Evolutionary conservation across 2,329 filamentous ascomycete genomes (phyloP), one percentile per base, ranked within the genome.

Genomic region (Xylariaceae sp.): DNA sequence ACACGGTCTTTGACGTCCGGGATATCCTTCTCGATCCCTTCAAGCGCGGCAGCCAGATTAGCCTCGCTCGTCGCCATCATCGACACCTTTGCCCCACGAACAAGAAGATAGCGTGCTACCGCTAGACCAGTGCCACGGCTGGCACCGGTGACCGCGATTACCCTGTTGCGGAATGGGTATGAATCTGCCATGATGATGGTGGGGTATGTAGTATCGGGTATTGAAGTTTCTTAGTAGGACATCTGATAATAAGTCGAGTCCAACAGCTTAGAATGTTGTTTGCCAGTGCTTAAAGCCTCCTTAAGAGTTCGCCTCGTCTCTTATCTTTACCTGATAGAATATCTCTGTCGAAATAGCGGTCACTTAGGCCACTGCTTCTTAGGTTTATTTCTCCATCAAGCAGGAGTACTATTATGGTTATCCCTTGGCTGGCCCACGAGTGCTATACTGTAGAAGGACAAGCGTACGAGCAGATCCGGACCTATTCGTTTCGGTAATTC

Each of bases 11-110:
- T 37, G 32, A 37, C 32, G 32, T 37, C 32, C 14, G 32, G 60
- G 61, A 70, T 61, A 10, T 68, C 65, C 12, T 55, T 52, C 48
- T 67, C 60, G 18, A 72, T 62, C 3, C 59, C 60, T 16, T 57
- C 60, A 9, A 67, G n/a, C 0, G 68, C 67, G 14, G 63, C 60
- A 20, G 62, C 64, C 10, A 72, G 42, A 20, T 71, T 70, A 12
- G 63, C 61, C 20, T 61, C 60, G 1, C 63, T 66, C 2, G 67
- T 68, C 7, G 65, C 63, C 18, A 61, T 65, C 60, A 69, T 69
- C 20, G 70, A 72, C 3, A 72, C 66, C 43, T 58, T 67, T 44
- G 68, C 70, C 2, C 70, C 68, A 14, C 69, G 57, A 21, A 50
- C 45, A n/a, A 60, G 56, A 20, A 62, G 50, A 29, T 57, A 60